Conservation (phyloP, 768 basidiomycete genomes). For the Boletus coccyginus region DNA sequence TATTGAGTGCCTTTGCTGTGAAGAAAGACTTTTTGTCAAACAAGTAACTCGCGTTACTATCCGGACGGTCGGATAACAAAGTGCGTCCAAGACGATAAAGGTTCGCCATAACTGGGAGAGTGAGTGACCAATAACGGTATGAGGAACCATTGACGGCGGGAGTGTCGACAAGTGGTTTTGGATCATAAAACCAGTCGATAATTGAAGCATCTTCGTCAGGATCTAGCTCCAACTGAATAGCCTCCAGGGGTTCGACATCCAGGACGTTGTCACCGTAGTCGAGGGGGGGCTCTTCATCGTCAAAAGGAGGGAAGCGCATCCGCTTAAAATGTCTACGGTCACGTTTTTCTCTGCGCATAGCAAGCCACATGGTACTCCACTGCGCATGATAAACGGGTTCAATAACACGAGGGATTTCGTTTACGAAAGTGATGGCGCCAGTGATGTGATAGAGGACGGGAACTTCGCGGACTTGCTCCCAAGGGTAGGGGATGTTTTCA, state of each 20-base stretch:
- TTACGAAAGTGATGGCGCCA: conserved; percentile 99
- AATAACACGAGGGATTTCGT: conserved; percentile 94
- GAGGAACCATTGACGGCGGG: conserved; percentile 89
- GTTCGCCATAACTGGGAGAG: conserved; percentile 95
- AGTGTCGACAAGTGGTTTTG: conserved; percentile 90
- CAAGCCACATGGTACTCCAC: conserved; percentile 99
- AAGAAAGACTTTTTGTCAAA: conserved; percentile 99
- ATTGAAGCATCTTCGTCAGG: conserved; percentile 88
- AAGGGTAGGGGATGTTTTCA: conserved; percentile 96
- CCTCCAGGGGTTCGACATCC: conserved; percentile 96
- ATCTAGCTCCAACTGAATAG: conserved; percentile 95
- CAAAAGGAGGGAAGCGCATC: conserved; percentile 99
- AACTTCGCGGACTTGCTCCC: conserved; percentile 99
- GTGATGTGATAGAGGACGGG: conserved; percentile 99
- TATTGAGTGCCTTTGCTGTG: conserved; percentile 94
- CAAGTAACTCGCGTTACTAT: conserved; percentile 86
- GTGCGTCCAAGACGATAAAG: conserved; percentile 94
- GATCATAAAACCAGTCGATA: conserved; percentile 98
- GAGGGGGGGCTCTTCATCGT: conserved; percentile 97
- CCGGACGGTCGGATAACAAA: conserved; percentile 88
- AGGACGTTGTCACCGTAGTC: conserved; percentile 99
- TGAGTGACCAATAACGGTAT: conserved; percentile 90
- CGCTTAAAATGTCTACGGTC: conserved; percentile 99
- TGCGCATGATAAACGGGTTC: conserved; percentile 99
- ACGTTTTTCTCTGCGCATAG: conserved; percentile 97